Evolutionary conservation across 768 basidiomycete genomes (phyloP), one percentile per base, ranked within the genome.

Genomic region (Boletus reticulatus): DNA sequence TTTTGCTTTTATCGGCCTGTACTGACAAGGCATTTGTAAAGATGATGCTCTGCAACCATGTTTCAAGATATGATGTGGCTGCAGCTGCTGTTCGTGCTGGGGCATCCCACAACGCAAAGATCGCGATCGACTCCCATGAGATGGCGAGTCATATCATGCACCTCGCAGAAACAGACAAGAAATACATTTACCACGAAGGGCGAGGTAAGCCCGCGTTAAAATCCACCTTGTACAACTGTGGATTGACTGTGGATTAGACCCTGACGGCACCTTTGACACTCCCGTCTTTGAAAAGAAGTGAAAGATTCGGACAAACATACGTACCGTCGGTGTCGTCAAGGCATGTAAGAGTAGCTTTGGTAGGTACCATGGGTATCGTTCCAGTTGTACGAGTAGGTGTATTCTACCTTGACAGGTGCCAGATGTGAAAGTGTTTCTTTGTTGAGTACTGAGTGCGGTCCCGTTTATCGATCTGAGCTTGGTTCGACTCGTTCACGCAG

Each of bases 11-110:
- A 22, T 51, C 17, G 34, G 10, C 1, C 19, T 12, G 2, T 45
- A 32, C 57, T 59, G 36, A 60, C 38, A 12, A 39, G n/a, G 8
- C 47, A 8, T 22, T 34, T 22, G 22, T 22, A 3, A 32, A 87
- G 84, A 89, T 89, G 88, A 85, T 89, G 87, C 68, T 89, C 16
- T 78, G 79, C 67, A 89, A 89, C 68, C 72, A 75, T 48, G 85
- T 85, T 0, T 87, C 86, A 31, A 78, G 88, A 37, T 89, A 82
- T 67, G 74, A 85, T 51, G 78, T 89, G 38, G 88, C 87, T 32
- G 72, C 79, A 5, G 77, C 76, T 13, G 88, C 87, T 9, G 75
- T 89, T 36, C 78, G 79, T 14, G 80, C 80, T 34, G 85, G 78
- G 11, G 80, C 84, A 8, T 58, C 61, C 32, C 65, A 71, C 51